These are phyloP conservation scores for Persicaria maculosa DNA, from an alignment of 148 eudicot genomes.

Conservation along the genomic window DNA sequence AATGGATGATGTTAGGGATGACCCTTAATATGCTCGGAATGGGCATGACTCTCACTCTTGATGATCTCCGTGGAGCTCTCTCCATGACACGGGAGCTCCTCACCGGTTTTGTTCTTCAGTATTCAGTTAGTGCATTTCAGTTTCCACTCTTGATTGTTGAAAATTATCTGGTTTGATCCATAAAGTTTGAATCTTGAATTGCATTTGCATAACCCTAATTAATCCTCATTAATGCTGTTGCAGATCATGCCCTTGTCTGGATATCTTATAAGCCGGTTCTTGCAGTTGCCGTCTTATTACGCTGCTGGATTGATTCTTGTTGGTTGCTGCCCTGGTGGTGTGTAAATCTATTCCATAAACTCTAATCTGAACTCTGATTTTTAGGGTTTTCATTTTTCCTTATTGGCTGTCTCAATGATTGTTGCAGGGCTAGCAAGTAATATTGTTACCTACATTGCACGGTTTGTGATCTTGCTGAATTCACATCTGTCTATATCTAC, in stretches of 20 bases:
- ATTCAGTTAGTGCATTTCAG: constrained; percentile 23
- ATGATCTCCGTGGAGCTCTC: constrained; percentile 43
- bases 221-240: background rate
- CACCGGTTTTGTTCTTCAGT: constrained; percentile 38
- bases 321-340: constrained; percentile 54
- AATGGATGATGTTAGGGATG: constrained; percentile 34
- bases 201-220: background rate
- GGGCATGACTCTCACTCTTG: constrained; percentile 47
- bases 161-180: background rate
- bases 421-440: constrained; percentile 48
- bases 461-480: constrained; percentile 23
- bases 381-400: background rate
- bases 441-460: constrained; percentile 48
- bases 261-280: constrained; percentile 37
- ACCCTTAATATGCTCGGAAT: constrained; percentile 43
- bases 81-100: constrained; percentile 43
- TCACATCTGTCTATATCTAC: background rate
- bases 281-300: constrained; percentile 39
- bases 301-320: constrained; percentile 53
- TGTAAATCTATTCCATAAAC: background rate
- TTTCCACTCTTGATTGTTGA: background rate
- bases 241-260: constrained; percentile 52
- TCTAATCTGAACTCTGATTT: background rate
- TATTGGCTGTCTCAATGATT: background rate
- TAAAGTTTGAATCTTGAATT: background rate